Percentiles rank a stretch among this genome's conserved stretches.
Conservation (phyloP, 352 stramenopile genomes). For the Phytophthora meadii region DNA sequence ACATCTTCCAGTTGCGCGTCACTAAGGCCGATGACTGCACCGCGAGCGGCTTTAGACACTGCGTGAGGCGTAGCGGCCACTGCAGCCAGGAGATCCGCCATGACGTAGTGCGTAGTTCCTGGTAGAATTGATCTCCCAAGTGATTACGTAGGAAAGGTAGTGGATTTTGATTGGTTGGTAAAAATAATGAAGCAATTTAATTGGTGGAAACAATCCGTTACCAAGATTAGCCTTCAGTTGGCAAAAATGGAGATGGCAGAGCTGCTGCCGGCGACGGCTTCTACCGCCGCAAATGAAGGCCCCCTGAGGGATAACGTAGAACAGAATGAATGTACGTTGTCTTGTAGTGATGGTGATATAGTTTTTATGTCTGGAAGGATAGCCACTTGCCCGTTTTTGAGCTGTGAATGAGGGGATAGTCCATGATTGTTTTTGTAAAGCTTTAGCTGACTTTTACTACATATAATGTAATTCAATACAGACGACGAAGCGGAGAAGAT, state of each 20-base stretch:
- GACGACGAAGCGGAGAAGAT: conserved; percentile 19
- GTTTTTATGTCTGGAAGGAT: neutral
- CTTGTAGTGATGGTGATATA: neutral
- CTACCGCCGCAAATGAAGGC: neutral
- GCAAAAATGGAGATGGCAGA: conserved; percentile 12
- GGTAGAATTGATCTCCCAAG: neutral
- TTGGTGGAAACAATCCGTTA: conserved; percentile 18
- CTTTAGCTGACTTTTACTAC: neutral
- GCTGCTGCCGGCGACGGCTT: neutral
- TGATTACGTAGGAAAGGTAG: conserved; percentile 15
- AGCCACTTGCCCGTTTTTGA: conserved; percentile 10
- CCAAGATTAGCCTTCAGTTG: conserved; percentile 14
- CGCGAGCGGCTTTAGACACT: conserved; percentile 24
- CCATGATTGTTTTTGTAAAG: neutral
- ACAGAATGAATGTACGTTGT: conserved; percentile 19
- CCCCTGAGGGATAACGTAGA: neutral
- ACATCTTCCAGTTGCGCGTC: conserved; percentile 47
- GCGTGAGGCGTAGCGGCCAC: conserved; percentile 31
- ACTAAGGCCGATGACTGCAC: conserved; percentile 50
- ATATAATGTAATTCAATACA: neutral
- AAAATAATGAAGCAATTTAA: neutral
- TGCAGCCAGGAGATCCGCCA: conserved; percentile 60
- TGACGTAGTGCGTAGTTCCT: conserved; percentile 12
- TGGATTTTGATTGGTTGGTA: conserved; percentile 16
- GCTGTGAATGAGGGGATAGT: neutral